Conservation (phyloP, 176 grass and related monocot genomes). For the Chloris gayana region DNA sequence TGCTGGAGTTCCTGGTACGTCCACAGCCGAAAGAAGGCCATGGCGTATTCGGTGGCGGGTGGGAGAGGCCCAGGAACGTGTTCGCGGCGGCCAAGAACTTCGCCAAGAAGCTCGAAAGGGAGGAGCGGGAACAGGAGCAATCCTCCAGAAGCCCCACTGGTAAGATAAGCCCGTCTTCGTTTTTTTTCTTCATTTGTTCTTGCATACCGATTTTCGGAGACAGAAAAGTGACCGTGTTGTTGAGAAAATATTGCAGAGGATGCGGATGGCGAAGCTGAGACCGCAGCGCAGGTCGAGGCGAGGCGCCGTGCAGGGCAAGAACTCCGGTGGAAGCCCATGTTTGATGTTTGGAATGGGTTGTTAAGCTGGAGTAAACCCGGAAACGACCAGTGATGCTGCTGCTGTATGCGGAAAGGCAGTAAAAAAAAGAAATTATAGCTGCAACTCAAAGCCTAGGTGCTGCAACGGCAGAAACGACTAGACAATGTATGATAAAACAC, state of each 20-base stretch:
- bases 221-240: neutral
- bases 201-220: neutral
- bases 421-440: neutral
- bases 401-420: neutral
- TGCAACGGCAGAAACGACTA: too few species aligned
- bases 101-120: constrained; percentile 26
- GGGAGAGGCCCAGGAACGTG: constrained; percentile 44
- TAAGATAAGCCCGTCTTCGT: constrained; percentile 14
- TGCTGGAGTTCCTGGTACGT: constrained; percentile 41
- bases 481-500: too few species aligned
- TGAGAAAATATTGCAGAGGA: constrained; percentile 30
- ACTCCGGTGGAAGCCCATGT: constrained; percentile 37
- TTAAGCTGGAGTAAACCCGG: constrained; percentile 21
- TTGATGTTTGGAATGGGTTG: constrained; percentile 46
- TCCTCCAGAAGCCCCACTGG: neutral
- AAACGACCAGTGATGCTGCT: neutral
- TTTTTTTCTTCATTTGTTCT: constrained; percentile 2
- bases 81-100: constrained; percentile 50
- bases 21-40: constrained; percentile 48
- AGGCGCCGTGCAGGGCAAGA: constrained; percentile 39
- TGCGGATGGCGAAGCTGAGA: constrained; percentile 32
- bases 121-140: constrained; percentile 24
- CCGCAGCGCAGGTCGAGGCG: constrained; percentile 49
- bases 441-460: too few species aligned
- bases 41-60: constrained; percentile 47